Evolutionary conservation across 2,329 filamentous ascomycete genomes (phyloP), one percentile per base, ranked within the genome.

Genomic region (Ophiostoma sp.): DNA sequence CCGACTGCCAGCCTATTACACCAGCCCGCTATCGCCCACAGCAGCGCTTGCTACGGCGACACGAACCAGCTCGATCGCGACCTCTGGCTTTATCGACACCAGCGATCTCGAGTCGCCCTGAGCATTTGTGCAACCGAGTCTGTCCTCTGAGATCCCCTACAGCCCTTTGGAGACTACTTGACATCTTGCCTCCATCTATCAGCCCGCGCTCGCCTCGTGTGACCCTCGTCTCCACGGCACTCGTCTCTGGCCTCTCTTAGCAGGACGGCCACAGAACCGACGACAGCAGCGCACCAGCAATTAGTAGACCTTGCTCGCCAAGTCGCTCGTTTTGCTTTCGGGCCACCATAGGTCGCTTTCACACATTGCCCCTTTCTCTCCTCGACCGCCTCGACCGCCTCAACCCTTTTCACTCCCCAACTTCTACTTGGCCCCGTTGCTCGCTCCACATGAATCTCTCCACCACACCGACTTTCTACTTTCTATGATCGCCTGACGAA

Each of bases 401-500:
- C 52, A 27, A 27, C 52, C 52, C 52, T 57, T 62, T 33, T 62
- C 57, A 33, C 23, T 13, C 23, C 57, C 15, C 27, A 33, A 33
- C 57, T 13, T 57, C 27, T 65, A 36, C 11, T 60, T 15, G n/a
- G n/a, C 36, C 67, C 33, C 62, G 52, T 36, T n/a, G 44, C 36
- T n/a, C 52, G 52, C 52, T 57, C 52, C 36, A 39, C 54, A 8
- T 31, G 33, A 67, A 17, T 31, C 23, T 62, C 62, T 23, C 17
- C 62, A 65, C 57, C 35, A 69, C 54, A 71, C 57, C 69, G 54
- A 54, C 71, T 69, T 69, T 68, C 66, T 71, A 54, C 71, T 69
- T 69, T 68, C 66, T 71, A 71, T 71, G 70, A 52, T 48, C 60
- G 52, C 65, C 67, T 68, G 65, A 48, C 68, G 66, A 54, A 67